Conservation (phyloP, 2,329 filamentous ascomycete species). For the Pseudogymnoascus sp. region DNA sequence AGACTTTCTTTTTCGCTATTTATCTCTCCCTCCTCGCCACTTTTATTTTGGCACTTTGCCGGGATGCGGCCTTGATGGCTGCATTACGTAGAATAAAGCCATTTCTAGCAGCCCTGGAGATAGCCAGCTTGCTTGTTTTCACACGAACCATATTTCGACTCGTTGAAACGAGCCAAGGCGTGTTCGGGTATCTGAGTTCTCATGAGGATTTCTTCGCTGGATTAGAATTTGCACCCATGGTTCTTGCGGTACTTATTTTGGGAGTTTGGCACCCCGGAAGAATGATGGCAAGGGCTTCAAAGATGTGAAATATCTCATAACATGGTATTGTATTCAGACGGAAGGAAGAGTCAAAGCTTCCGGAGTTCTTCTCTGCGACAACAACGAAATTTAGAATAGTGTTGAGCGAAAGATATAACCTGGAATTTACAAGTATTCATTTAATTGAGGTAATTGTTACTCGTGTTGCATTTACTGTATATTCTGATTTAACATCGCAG, state of each 20-base stretch:
- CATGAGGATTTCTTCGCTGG: constrained; percentile 47
- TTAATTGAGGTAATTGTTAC: too few relatives aligned
- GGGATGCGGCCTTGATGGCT: constrained; percentile 11
- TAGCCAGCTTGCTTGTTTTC: constrained; percentile 42
- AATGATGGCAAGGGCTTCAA: background rate
- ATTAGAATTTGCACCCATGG: constrained; percentile 48
- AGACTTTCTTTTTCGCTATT: constrained; percentile 43
- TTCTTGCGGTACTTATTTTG: constrained; percentile 40
- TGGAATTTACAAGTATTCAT: too few relatives aligned
- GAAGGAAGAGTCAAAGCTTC: too few relatives aligned
- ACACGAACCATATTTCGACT: constrained; percentile 46
- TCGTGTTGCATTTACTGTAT: too few relatives aligned
- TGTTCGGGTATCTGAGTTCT: constrained; percentile 38
- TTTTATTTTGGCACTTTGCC: constrained; percentile 33
- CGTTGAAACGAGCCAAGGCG: constrained; percentile 45
- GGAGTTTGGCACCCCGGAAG: constrained; percentile 39
- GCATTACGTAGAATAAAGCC: constrained; percentile 25
- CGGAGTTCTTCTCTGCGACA: too few relatives aligned
- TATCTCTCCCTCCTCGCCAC: constrained; percentile 38
- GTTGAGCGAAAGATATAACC: too few relatives aligned
- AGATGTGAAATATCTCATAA: too few relatives aligned
- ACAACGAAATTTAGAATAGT: too few relatives aligned
- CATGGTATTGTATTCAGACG: too few relatives aligned
- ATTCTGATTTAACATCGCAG: too few relatives aligned
- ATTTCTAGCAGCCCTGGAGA: constrained; percentile 37